These are phyloP conservation scores for Metarhizium album DNA, from an alignment of 2,329 filamentous ascomycete genomes.

Conservation along the genomic window DNA sequence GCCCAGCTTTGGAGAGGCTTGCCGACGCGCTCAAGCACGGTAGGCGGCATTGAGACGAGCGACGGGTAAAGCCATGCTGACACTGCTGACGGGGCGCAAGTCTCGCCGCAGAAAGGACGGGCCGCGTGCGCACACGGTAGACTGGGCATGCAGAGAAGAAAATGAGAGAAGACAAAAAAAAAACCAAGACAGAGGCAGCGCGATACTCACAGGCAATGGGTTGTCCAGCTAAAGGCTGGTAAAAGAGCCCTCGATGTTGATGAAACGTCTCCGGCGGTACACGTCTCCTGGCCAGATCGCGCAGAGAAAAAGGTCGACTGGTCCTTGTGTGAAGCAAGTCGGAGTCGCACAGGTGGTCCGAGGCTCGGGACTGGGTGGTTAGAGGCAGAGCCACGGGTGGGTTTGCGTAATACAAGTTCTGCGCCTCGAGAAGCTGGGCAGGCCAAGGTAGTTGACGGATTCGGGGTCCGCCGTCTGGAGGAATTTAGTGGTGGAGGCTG, in stretches of 20 bases:
- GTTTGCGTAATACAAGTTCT: constrained; percentile 15
- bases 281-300: constrained; percentile 10
- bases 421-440: constrained; percentile 8
- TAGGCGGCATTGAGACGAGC: constrained; percentile 3
- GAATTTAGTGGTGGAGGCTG: constrained; percentile 2
- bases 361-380: constrained; percentile 10
- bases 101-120: not conserved
- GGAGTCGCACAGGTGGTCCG: constrained; percentile 14
- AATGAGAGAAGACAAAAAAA: constrained; percentile 6
- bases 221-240: constrained; percentile 15
- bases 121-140: constrained; percentile 2
- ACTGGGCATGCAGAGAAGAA: not conserved
- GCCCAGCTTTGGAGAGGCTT: constrained; percentile 7
- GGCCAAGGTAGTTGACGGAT: constrained; percentile 8
- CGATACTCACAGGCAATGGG: constrained; percentile 26
- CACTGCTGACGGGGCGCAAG: constrained; percentile 1
- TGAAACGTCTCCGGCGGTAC: constrained; percentile 9
- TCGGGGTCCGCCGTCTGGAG: constrained; percentile 1
- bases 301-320: too few species aligned
- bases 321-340: constrained; percentile 10
- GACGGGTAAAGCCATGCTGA: not conserved
- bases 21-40: constrained; percentile 9
- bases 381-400: constrained; percentile 11
- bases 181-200: constrained; percentile 9
- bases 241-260: constrained; percentile 14